These are phyloP conservation scores for Talaromyces islandicus DNA, from an alignment of 2,329 filamentous ascomycete species.

Conservation along the genomic window DNA sequence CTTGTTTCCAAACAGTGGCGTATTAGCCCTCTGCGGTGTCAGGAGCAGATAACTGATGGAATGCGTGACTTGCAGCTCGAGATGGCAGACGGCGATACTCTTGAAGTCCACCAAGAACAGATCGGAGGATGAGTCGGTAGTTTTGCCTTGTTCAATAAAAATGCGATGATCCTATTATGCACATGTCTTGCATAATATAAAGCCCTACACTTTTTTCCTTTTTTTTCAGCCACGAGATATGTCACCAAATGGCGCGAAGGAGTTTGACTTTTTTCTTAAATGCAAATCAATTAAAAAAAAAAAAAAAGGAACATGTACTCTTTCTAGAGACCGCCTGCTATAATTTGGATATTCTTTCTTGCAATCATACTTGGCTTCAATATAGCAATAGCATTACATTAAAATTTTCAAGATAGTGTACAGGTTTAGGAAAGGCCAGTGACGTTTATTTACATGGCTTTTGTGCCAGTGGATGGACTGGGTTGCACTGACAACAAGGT, in stretches of 20 bases:
- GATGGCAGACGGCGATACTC: constrained; percentile 91
- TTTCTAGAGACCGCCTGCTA: background rate
- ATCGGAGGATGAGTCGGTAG: constrained; percentile 61
- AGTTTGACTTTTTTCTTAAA: background rate
- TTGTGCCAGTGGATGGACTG: background rate
- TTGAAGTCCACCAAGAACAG: constrained; percentile 97
- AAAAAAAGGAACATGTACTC: no score
- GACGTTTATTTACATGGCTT: background rate
- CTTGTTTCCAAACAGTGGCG: background rate
- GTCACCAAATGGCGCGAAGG: background rate
- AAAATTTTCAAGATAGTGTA: background rate
- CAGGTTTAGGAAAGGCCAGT: background rate
- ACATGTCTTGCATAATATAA: background rate
- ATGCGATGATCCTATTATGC: background rate
- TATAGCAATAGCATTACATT: background rate
- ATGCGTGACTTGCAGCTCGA: constrained; percentile 65
- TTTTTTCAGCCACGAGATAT: background rate
- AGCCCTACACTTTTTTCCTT: background rate
- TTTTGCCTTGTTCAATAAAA: background rate
- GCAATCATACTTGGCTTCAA: background rate
- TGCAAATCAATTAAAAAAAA: background rate
- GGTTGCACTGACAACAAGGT: background rate
- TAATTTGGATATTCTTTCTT: background rate
- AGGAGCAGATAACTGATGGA: background rate
- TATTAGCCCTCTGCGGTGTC: background rate